These are phyloP conservation scores for Sonneratia caseolaris DNA, from an alignment of 345 rosid species.

Conservation along the genomic window DNA sequence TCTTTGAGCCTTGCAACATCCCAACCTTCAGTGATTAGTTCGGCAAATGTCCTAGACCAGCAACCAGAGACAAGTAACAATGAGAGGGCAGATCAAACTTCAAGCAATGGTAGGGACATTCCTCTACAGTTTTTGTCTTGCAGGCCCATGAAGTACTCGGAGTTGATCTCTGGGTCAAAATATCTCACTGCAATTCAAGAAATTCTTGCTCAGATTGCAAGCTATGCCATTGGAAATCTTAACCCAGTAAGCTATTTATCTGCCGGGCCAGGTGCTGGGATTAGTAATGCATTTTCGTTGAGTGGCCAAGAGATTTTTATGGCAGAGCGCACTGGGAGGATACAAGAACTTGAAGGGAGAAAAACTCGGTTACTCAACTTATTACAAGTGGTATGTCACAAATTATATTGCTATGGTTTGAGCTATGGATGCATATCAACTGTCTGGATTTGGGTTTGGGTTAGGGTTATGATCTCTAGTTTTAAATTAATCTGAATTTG, in stretches of 20 bases:
- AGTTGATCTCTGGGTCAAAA: slow-evolving; percentile 46
- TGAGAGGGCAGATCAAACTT: slow-evolving; percentile 41
- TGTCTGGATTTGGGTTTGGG: too few relatives aligned
- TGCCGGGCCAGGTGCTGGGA: slow-evolving; percentile 18
- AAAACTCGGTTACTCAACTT: slow-evolving; percentile 55
- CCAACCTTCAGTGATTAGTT: slow-evolving; percentile 22
- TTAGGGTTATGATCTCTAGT: too few relatives aligned
- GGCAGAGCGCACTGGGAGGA: slow-evolving; percentile 19
- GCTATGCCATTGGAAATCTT: slow-evolving; percentile 51
- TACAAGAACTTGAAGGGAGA: slow-evolving; percentile 35
- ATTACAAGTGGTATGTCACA: slow-evolving; percentile 58
- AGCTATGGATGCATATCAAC: too few relatives aligned
- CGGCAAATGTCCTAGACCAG: slow-evolving; percentile 37
- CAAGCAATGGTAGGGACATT: slow-evolving; percentile 46
- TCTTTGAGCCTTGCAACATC: slow-evolving; percentile 71
- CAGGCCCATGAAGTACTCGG: slow-evolving; percentile 29
- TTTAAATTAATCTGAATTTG: too few relatives aligned
- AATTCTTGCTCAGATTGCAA: slow-evolving; percentile 74
- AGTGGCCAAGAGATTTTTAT: slow-evolving; percentile 13
- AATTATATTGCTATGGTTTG: too few relatives aligned
- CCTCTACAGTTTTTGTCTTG: slow-evolving; percentile 32
- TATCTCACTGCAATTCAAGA: slow-evolving; percentile 59
- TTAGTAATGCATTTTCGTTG: slow-evolving; percentile 15
- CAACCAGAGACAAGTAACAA: slow-evolving; percentile 40
- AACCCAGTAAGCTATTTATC: slow-evolving; percentile 27